These are phyloP conservation scores for Solanum ossicruentum DNA, from an alignment of 257 asterid genomes.

Conservation along the genomic window DNA sequence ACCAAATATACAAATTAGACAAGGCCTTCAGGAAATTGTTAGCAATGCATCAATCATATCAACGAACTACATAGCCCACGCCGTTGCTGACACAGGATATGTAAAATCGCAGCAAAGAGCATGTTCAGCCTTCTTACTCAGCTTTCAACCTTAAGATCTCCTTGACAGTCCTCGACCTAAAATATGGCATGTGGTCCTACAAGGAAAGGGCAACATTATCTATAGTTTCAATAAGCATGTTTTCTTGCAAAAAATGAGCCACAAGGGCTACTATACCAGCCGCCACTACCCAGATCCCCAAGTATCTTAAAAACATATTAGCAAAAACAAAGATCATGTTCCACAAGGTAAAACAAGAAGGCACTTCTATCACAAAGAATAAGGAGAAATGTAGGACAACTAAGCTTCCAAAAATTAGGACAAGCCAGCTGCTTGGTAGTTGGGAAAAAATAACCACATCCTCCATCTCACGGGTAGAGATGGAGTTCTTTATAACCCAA, in stretches of 20 bases:
- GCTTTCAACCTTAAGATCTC: slow-evolving; percentile 70
- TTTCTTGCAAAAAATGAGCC: background rate
- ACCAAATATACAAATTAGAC: background rate
- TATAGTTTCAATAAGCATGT: background rate
- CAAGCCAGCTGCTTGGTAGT: background rate
- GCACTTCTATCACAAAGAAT: background rate
- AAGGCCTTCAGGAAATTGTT: background rate
- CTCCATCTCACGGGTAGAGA: background rate
- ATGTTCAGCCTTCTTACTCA: slow-evolving; percentile 27
- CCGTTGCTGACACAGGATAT: background rate
- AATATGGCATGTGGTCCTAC: slow-evolving; percentile 77
- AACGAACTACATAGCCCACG: background rate
- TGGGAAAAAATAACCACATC: background rate
- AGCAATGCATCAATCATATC: background rate
- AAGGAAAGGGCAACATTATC: background rate
- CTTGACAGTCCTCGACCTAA: slow-evolving; percentile 68
- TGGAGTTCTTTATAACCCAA: background rate
- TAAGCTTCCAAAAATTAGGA: background rate
- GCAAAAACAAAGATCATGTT: background rate
- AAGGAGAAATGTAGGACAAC: background rate
- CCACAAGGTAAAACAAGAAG: background rate
- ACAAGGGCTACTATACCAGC: background rate
- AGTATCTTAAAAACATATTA: background rate
- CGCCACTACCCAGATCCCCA: background rate
- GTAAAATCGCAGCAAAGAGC: background rate